Evolutionary conservation across 2,329 filamentous ascomycete genomes (phyloP), one percentile per base, ranked within the genome.

Genomic region (Fusarium sororula): DNA sequence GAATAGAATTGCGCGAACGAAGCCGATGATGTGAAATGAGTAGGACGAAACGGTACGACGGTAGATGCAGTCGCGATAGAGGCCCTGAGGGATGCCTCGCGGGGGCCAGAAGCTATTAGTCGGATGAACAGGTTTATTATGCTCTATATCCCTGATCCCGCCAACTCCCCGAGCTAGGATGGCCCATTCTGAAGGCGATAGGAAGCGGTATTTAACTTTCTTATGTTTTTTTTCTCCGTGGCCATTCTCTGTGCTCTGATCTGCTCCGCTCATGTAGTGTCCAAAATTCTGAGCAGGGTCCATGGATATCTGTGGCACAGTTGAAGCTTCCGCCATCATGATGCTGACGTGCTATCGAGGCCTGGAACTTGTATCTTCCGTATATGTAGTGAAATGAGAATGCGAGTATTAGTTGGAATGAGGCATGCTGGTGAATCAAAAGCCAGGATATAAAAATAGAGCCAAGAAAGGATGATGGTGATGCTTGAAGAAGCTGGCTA

Each of bases 11-110:
- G 85, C 88, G 47, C 84, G 83, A 41, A 84, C 57, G 26, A 82
- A 76, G 65, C 82, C 84, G n/a, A 86, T 75, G 4, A 81, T 47
- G 67, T 87, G 84, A 64, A 85, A 88, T 44, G 82, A 79, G 73
- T 84, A 84, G 42, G 82, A 83, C 72, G 83, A 86, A 66, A 85
- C 84, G 63, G 83, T 81, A 38, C 86, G 85, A 63, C 85, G 80
- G 42, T 74, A 75, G 28, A 88, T 81, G 18, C 87, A 81, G 64
- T 88, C 87, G 58, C 81, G 82, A 75, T 88, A 89, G 8, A 89
- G 80, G 1, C 87, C 87, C 18, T 80, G 81, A 11, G 84, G 83
- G 74, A 89, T 83, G 15, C 87, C 86, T 44, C 80, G 81, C 1
- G 86, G 82, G 1, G 87, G 85, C 84, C 85, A 88, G 72, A 81